Conservation (phyloP, 2,329 filamentous ascomycete genomes). For the Diplodia intermedia region DNA sequence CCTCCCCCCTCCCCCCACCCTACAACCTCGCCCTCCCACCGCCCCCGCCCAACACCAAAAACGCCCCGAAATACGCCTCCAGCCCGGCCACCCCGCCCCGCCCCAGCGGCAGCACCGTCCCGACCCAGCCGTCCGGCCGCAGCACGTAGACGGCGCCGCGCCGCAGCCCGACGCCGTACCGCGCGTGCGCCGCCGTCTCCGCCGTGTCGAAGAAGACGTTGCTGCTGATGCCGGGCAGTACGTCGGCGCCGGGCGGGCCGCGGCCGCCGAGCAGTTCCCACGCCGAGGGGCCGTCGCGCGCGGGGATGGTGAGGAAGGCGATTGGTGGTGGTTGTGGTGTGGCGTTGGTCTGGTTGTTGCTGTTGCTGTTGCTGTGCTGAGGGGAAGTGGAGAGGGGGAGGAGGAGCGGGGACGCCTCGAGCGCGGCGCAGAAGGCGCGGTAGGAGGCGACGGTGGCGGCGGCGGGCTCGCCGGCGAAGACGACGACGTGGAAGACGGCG, state of each 20-base stretch:
- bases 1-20: too few relatives aligned
- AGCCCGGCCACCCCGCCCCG: constrained; percentile 3
- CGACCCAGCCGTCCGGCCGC: constrained; percentile 46
- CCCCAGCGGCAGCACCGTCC: constrained; percentile 37
- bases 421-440: constrained; percentile 41
- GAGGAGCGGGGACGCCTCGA: background rate
- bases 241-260: background rate
- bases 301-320: constrained; percentile 5
- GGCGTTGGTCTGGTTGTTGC: background rate
- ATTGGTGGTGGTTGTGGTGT: background rate
- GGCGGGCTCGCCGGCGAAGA: constrained; percentile 50
- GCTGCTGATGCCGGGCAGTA: background rate
- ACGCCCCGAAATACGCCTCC: background rate
- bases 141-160: constrained; percentile 43
- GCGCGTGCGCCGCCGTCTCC: constrained; percentile 24
- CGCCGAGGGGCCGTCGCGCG: background rate
- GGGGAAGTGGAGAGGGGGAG: background rate
- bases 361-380: background rate
- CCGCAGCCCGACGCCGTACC: constrained; percentile 41
- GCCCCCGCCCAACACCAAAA: background rate
- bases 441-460: constrained; percentile 33
- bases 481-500: constrained; percentile 52
- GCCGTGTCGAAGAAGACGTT: background rate
- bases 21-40: too few relatives aligned
- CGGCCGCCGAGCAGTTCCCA: constrained; percentile 4